phyloP scores from a whole-genome alignment of 768 basidiomycete species.

The Pleurotus eryngii region DNA sequence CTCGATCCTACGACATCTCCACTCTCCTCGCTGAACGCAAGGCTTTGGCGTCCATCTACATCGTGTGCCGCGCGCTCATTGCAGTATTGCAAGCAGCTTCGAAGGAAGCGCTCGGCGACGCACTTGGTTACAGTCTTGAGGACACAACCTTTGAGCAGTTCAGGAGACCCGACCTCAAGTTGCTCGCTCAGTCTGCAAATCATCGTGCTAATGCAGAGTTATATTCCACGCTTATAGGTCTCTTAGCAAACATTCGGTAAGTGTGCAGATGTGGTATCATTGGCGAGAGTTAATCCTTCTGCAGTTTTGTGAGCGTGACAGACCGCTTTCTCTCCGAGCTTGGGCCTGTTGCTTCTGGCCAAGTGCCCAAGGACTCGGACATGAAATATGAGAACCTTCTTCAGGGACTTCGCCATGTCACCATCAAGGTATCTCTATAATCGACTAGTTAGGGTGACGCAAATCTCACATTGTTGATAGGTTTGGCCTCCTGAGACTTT shows the following conservation, averaged over 20 bases:
- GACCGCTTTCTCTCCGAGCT: conserved; percentile 86
- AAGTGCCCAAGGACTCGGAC: conserved; percentile 78
- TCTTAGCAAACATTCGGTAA: conserved; percentile 77
- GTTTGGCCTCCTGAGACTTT: conserved; percentile 94
- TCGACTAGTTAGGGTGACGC: not conserved
- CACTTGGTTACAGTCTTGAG: conserved; percentile 78
- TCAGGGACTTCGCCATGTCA: conserved; percentile 74
- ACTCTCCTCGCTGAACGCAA: conserved; percentile 65
- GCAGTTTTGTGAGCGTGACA: conserved; percentile 87
- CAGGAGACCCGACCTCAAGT: conserved; percentile 63
- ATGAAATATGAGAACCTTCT: conserved; percentile 83
- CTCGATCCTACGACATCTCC: conserved; percentile 45
- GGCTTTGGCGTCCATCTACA: conserved; percentile 81
- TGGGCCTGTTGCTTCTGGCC: conserved; percentile 66
- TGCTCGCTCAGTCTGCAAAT: conserved; percentile 66
- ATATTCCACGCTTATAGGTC: conserved; percentile 81
- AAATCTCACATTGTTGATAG: conserved; percentile 31
- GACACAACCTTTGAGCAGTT: conserved; percentile 88
- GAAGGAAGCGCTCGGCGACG: conserved; percentile 76
- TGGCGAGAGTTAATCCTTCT: not conserved
- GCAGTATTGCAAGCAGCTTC: conserved; percentile 69
- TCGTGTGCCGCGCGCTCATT: conserved; percentile 86
- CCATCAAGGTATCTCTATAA: conserved; percentile 62
- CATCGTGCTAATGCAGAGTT: conserved; percentile 79
- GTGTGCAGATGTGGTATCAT: conserved; percentile 17